Evolutionary conservation across 371 early-diverging fungal genomes (phyloP).

Genomic region (Gilbertella persicaria): DNA sequence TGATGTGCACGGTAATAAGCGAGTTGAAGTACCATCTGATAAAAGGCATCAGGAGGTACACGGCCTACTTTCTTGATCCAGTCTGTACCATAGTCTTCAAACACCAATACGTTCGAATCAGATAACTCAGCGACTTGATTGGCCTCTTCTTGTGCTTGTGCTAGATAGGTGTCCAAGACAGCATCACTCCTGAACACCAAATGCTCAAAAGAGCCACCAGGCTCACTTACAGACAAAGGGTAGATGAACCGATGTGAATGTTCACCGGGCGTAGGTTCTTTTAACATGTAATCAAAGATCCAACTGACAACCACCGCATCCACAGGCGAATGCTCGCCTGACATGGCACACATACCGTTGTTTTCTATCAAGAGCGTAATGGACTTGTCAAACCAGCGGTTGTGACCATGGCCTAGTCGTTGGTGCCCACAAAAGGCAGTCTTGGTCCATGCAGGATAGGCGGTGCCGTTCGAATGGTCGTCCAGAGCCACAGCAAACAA

Average conservation of each 20-base stretch:
- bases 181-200: slow-evolving; percentile 57
- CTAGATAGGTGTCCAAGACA: slow-evolving; percentile 46
- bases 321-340: slow-evolving; percentile 85
- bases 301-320: slow-evolving; percentile 77
- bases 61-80: slow-evolving; percentile 73
- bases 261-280: slow-evolving; percentile 35
- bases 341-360: slow-evolving; percentile 71
- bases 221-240: neutral
- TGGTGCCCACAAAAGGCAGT: slow-evolving; percentile 34
- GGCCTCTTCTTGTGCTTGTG: slow-evolving; percentile 57
- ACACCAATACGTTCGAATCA: slow-evolving; percentile 65
- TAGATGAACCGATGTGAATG: slow-evolving; percentile 2
- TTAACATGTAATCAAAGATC: slow-evolving; percentile 60
- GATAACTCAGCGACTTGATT: slow-evolving; percentile 58
- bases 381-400: slow-evolving; percentile 92
- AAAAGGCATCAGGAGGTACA: slow-evolving; percentile 83
- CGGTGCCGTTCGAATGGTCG: slow-evolving; percentile 52
- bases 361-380: slow-evolving; percentile 66
- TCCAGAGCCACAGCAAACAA: slow-evolving; percentile 82
- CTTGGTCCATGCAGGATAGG: slow-evolving; percentile 33
- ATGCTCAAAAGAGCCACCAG: slow-evolving; percentile 24
- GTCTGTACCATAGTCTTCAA: slow-evolving; percentile 43
- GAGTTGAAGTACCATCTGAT: slow-evolving; percentile 87
- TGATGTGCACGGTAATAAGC: slow-evolving; percentile 77
- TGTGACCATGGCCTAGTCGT: slow-evolving; percentile 61